Percentiles rank a stretch among this genome's conserved stretches.
Evolutionary conservation across 169 alveolate species (phyloP).

Genomic region (Eimeria tenella): DNA sequence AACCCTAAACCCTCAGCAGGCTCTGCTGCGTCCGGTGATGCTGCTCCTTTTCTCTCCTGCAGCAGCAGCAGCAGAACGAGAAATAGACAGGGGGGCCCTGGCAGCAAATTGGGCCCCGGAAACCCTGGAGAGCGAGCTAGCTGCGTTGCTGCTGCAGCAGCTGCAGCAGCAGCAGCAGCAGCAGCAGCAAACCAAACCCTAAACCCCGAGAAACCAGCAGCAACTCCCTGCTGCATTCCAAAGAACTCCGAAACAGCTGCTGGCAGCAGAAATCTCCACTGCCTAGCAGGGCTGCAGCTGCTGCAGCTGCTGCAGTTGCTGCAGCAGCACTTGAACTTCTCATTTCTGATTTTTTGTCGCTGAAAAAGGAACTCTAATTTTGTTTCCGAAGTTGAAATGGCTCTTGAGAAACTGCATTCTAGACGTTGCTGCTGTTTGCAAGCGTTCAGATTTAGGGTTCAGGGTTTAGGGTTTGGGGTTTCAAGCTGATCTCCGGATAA

Average conservation of each 20-base stretch:
- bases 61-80: no score
- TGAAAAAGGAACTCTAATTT: not conserved
- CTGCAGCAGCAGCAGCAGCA: not conserved
- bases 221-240: no score
- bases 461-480: not conserved
- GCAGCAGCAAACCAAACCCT: not conserved
- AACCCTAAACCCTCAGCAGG: not conserved
- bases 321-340: not conserved
- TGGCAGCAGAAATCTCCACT: no score
- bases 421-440: no score
- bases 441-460: not conserved
- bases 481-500: no score
- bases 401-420: not conserved
- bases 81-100: no score
- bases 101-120: no score
- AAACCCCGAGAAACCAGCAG: no score
- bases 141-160: not conserved
- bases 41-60: not conserved
- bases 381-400: not conserved
- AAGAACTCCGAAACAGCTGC: no score
- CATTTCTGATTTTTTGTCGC: not conserved
- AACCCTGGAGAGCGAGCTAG: no score
- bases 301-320: not conserved
- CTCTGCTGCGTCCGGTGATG: not conserved
- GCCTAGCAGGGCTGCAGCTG: not conserved